Conservation (phyloP, 345 rosid genomes). For the Euphorbia peplus region DNA sequence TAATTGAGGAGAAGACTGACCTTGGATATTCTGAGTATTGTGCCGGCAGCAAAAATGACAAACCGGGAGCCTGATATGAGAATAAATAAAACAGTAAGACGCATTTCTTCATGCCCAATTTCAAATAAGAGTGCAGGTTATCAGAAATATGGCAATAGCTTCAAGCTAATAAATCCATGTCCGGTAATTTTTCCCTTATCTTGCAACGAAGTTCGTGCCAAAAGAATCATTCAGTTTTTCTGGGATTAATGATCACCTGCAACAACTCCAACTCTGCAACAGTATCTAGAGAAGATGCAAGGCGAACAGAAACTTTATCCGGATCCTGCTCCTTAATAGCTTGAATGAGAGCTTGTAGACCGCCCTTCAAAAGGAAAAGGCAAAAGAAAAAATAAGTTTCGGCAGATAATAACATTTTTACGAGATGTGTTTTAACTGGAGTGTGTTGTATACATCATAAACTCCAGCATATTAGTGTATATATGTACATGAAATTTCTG, state of each 20-base stretch:
- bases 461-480: neutral
- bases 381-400: conserved; percentile 1
- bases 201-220: conserved; percentile 3
- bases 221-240: neutral
- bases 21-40: conserved; percentile 86
- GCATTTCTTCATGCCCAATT: conserved; percentile 16
- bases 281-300: conserved; percentile 75
- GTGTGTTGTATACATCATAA: neutral
- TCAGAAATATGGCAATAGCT: neutral
- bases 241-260: conserved; percentile 46
- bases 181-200: neutral
- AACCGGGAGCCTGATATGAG: conserved; percentile 82
- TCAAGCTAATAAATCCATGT: neutral
- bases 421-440: neutral
- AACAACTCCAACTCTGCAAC: conserved; percentile 85
- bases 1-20: conserved; percentile 33
- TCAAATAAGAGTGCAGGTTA: neutral
- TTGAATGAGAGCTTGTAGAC: conserved; percentile 69
- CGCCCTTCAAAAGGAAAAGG: conserved; percentile 50
- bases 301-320: conserved; percentile 81
- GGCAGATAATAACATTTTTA: neutral
- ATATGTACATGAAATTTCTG: neutral
- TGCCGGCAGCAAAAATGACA: conserved; percentile 85
- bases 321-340: conserved; percentile 82
- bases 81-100: conserved; percentile 16